A percentile compares a stretch with the other conserved stretches of the same genome.
Evolutionary conservation across 768 basidiomycete genomes (phyloP).

Genomic region (Calvatia gigantea): DNA sequence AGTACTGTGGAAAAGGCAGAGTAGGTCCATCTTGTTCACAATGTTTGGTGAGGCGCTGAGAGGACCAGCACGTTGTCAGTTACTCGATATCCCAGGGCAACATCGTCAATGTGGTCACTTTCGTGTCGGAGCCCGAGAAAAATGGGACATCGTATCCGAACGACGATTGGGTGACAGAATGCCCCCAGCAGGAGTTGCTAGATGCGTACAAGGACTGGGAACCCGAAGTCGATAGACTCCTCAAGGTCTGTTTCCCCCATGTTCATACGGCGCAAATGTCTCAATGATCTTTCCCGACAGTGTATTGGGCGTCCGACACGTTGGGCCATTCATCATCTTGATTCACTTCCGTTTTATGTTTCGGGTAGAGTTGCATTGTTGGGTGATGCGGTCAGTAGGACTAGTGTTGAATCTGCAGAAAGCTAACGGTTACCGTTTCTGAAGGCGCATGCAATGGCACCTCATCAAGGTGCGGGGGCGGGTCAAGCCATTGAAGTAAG

Average conservation of each 20-base stretch:
- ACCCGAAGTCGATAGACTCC: conserved; percentile 15
- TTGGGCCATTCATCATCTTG: conserved; percentile 21
- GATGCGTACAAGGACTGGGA: conserved; percentile 15
- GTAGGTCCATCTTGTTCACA: conserved; percentile 11
- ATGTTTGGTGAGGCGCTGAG: neutral
- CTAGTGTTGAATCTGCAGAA: neutral
- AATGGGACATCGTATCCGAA: conserved; percentile 11
- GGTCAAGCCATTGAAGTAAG: conserved; percentile 45
- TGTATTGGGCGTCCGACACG: conserved; percentile 17
- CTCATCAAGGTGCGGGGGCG: conserved; percentile 46
- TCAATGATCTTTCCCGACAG: conserved; percentile 8
- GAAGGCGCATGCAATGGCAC: conserved; percentile 42
- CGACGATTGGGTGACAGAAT: conserved; percentile 15
- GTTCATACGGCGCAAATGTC: neutral
- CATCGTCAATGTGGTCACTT: conserved; percentile 44
- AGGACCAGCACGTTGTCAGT: conserved; percentile 37
- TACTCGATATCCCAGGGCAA: conserved; percentile 47
- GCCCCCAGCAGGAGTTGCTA: conserved; percentile 12
- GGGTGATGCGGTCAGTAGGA: conserved; percentile 19
- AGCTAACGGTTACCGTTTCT: neutral
- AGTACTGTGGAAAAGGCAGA: conserved; percentile 19
- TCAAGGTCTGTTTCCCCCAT: conserved; percentile 12
- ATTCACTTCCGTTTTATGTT: conserved; percentile 16
- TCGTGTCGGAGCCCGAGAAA: conserved; percentile 20
- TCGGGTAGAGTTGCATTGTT: conserved; percentile 18